These are phyloP conservation scores for Lindgomyces ingoldianus DNA, from an alignment of 495 filamentous ascomycete species.

Conservation along the genomic window DNA sequence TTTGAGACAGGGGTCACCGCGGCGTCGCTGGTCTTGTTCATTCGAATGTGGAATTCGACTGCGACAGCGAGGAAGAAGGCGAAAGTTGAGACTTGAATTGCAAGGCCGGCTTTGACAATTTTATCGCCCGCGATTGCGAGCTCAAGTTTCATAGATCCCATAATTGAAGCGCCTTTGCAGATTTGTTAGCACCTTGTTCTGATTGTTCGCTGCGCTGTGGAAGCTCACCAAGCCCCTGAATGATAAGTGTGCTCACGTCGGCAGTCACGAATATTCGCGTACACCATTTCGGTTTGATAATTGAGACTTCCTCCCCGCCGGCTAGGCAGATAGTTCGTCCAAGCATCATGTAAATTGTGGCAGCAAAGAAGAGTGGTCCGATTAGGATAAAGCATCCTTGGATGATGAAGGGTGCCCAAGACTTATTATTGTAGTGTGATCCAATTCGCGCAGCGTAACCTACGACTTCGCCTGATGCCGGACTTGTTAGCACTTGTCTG, in stretches of 20 bases:
- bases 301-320: slow-evolving; percentile 35
- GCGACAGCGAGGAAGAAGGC: slow-evolving; percentile 36
- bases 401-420: slow-evolving; percentile 38
- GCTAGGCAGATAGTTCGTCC: slow-evolving; percentile 40
- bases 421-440: slow-evolving; percentile 20
- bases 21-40: slow-evolving; percentile 26
- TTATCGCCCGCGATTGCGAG: slow-evolving; percentile 37
- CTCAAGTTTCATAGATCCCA: slow-evolving; percentile 27
- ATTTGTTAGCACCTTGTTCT: not conserved
- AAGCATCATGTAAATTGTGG: slow-evolving; percentile 47
- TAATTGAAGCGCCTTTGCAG: slow-evolving; percentile 19
- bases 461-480: slow-evolving; percentile 23
- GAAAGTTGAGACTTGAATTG: slow-evolving; percentile 41
- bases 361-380: slow-evolving; percentile 41
- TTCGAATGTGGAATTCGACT: slow-evolving; percentile 31
- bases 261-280: slow-evolving; percentile 44
- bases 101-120: slow-evolving; percentile 39
- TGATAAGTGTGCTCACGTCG: slow-evolving; percentile 38
- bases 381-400: slow-evolving; percentile 42
- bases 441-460: slow-evolving; percentile 31
- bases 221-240: slow-evolving; percentile 31
- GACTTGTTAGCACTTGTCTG: not conserved
- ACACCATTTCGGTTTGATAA: slow-evolving; percentile 36
- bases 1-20: slow-evolving; percentile 48
- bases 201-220: not conserved